These are phyloP conservation scores for Rhodotorula taiwanensis DNA, from an alignment of 768 basidiomycete genomes.

Conservation along the genomic window DNA sequence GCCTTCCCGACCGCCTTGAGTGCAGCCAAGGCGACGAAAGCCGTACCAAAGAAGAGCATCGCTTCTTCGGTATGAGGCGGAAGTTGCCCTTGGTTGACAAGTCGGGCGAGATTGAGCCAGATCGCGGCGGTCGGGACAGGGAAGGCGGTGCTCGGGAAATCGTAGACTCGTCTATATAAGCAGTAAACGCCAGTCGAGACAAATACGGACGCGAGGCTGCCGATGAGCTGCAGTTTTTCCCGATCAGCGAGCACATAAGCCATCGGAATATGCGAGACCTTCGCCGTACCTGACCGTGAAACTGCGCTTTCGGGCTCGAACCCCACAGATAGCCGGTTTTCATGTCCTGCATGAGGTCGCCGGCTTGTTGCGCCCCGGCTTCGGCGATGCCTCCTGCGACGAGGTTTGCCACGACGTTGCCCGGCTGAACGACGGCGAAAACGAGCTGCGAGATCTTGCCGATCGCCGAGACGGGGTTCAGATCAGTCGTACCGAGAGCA, in stretches of 20 bases:
- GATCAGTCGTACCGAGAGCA: constrained; percentile 89
- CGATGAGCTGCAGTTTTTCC: constrained; percentile 63
- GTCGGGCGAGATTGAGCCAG: constrained; percentile 55
- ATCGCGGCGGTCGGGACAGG: constrained; percentile 92
- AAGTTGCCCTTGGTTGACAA: constrained; percentile 62
- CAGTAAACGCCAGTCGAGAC: constrained; percentile 81
- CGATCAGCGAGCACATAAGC: background rate
- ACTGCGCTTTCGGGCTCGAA: constrained; percentile 88
- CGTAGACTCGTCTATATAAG: constrained; percentile 78
- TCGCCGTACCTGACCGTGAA: constrained; percentile 58
- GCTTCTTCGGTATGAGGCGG: constrained; percentile 67
- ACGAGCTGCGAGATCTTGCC: constrained; percentile 92
- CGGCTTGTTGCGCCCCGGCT: constrained; percentile 92
- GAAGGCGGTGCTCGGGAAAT: constrained; percentile 88
- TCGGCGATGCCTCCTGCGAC: constrained; percentile 95
- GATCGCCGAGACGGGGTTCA: constrained; percentile 71
- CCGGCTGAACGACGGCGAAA: constrained; percentile 67
- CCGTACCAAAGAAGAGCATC: constrained; percentile 67
- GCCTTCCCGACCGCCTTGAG: constrained; percentile 58
- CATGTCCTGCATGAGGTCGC: constrained; percentile 96
- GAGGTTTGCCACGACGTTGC: constrained; percentile 92
- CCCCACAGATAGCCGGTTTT: constrained; percentile 91
- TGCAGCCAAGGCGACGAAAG: constrained; percentile 64
- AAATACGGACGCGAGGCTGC: constrained; percentile 76
- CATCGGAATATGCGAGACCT: background rate